A percentile compares a stretch with the other conserved stretches of the same genome.
Conservation (phyloP, 2,329 filamentous ascomycete genomes). For the Huntiella decipiens region DNA sequence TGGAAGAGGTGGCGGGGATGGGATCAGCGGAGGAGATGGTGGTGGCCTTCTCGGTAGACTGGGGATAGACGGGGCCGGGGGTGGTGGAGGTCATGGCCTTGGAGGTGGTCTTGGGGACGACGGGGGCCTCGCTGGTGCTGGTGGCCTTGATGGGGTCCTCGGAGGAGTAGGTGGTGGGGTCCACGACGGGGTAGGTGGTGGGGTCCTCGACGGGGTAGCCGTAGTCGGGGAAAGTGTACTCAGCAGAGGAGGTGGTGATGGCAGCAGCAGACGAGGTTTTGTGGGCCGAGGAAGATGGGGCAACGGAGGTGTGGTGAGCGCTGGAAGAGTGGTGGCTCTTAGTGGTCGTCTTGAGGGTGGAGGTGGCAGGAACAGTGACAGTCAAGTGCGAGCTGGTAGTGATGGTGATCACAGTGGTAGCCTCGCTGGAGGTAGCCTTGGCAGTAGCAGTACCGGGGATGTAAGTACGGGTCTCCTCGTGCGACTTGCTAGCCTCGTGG, state of each 20-base stretch:
- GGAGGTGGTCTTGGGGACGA: not conserved
- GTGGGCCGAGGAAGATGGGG: not conserved
- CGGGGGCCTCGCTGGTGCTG: not conserved
- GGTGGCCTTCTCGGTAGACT: not conserved
- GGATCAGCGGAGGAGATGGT: constrained; percentile 8
- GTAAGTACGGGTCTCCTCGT: too few species aligned
- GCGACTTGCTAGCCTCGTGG: too few species aligned
- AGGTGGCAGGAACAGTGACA: constrained; percentile 5
- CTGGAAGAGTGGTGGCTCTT: not conserved
- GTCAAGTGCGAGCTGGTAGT: constrained; percentile 7
- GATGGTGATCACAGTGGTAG: constrained; percentile 8
- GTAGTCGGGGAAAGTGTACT: not conserved
- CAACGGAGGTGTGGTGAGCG: not conserved
- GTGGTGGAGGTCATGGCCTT: constrained; percentile 6
- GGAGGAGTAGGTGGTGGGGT: constrained; percentile 4
- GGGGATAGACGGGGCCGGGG: constrained; percentile 2
- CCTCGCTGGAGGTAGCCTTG: not conserved
- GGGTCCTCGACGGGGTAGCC: not conserved
- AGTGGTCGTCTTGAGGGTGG: not conserved
- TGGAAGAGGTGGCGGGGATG: not conserved
- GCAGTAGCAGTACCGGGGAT: not conserved
- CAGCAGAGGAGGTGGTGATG: not conserved
- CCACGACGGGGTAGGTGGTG: not conserved
- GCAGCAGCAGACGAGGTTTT: not conserved
- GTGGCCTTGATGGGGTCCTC: constrained; percentile 4